These are phyloP conservation scores for Sideroxylon spinosum DNA, from an alignment of 179 eudicot genomes.

Conservation along the genomic window DNA sequence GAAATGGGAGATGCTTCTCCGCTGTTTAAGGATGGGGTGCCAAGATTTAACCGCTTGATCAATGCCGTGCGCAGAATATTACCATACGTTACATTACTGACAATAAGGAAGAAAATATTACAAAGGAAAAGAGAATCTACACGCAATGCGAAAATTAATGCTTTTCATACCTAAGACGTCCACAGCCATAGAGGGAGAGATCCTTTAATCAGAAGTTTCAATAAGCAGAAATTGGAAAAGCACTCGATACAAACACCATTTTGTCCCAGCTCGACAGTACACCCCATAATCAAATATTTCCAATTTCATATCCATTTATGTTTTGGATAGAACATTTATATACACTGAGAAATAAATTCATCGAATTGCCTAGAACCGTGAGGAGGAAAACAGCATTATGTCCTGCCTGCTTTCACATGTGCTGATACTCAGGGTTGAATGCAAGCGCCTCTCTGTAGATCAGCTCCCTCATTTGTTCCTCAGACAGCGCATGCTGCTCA, in stretches of 20 bases:
- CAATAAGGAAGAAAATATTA: no score
- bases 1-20: no score
- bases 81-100: no score
- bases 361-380: background rate
- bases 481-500: conserved; percentile 69
- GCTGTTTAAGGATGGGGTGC: no score
- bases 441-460: conserved; percentile 74
- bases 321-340: conserved; percentile 18
- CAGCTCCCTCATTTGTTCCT: conserved; percentile 91
- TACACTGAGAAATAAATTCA: conserved; percentile 21
- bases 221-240: background rate
- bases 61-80: no score
- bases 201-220: no score
- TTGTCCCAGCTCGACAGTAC: conserved; percentile 18
- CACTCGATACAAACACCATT: conserved; percentile 21
- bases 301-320: conserved; percentile 15
- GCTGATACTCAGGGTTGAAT: conserved; percentile 77
- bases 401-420: conserved; percentile 26
- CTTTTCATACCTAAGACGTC: no score
- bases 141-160: no score
- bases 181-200: no score
- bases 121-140: no score
- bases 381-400: background rate
- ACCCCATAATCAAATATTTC: conserved; percentile 21
- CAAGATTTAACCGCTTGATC: no score